These are phyloP conservation scores for Penicillium cataractarum DNA, from an alignment of 495 filamentous ascomycete species.

Conservation along the genomic window DNA sequence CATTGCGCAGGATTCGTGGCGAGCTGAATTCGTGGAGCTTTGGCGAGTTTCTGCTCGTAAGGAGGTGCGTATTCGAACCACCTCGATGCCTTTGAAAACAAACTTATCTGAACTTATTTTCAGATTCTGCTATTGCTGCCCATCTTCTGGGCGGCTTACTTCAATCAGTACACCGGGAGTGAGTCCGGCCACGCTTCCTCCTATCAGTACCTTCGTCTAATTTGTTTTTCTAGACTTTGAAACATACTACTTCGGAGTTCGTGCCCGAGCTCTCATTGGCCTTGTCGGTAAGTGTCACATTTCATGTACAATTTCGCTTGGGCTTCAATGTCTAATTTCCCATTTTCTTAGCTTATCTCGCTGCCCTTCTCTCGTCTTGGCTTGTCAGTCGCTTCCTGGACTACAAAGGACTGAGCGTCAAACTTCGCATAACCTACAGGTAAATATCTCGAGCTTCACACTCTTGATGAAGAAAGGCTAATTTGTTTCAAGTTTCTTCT, in stretches of 20 bases:
- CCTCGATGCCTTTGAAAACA: background rate
- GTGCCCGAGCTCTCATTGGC: constrained; percentile 42
- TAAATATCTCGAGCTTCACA: background rate
- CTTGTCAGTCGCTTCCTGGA: constrained; percentile 48
- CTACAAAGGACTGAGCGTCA: constrained; percentile 39
- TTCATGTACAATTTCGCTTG: background rate
- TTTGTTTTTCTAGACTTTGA: constrained; percentile 30
- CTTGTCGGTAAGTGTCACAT: constrained; percentile 34
- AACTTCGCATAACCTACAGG: constrained; percentile 45
- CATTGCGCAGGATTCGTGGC: constrained; percentile 48
- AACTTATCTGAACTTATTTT: constrained; percentile 5
- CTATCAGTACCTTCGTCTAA: constrained; percentile 4
- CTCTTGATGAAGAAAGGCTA: background rate
- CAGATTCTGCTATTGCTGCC: constrained; percentile 39
- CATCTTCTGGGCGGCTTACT: constrained; percentile 45
- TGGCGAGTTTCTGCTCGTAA: constrained; percentile 33
- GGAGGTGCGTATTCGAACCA: constrained; percentile 23
- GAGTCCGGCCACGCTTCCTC: constrained; percentile 1
- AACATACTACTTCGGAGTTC: constrained; percentile 43
- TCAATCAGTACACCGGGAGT: constrained; percentile 43
- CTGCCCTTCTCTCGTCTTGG: constrained; percentile 38
- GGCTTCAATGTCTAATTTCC: background rate
- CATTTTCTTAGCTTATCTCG: constrained; percentile 30
- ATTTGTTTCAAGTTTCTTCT: constrained; percentile 38
- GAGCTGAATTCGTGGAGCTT: constrained; percentile 33